These are phyloP conservation scores for Pulveroboletus sp. DNA, from an alignment of 768 basidiomycete species.

Conservation along the genomic window DNA sequence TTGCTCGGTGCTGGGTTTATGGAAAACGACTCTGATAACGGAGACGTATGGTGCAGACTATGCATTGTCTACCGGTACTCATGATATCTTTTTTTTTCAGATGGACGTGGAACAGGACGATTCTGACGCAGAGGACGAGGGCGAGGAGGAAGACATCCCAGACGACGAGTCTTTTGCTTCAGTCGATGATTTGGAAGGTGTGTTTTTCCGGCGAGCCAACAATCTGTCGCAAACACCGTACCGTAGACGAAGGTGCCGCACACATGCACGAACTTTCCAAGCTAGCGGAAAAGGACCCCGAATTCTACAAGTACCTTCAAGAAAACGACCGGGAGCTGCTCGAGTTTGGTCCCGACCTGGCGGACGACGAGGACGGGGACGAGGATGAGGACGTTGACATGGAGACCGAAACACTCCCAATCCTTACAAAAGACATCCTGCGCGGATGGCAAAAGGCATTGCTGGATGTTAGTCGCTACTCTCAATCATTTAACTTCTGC, in stretches of 20 bases:
- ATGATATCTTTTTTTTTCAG: constrained; percentile 16
- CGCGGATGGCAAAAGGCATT: constrained; percentile 86
- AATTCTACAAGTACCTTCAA: constrained; percentile 96
- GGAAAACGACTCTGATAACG: constrained; percentile 54
- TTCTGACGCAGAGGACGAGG: constrained; percentile 38
- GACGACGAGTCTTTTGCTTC: constrained; percentile 72
- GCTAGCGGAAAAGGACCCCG: constrained; percentile 95
- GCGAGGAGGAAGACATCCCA: constrained; percentile 39
- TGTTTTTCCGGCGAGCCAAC: not conserved
- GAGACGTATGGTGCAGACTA: constrained; percentile 26
- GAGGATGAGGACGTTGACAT: constrained; percentile 39
- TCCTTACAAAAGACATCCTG: constrained; percentile 67
- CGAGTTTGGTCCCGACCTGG: constrained; percentile 64
- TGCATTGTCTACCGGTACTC: not conserved
- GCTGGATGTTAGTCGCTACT: constrained; percentile 72
- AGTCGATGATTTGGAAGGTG: constrained; percentile 74
- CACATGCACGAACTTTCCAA: constrained; percentile 83
- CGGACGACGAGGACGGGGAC: constrained; percentile 42
- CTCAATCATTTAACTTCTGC: too few species aligned
- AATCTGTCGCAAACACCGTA: not conserved
- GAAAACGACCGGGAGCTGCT: constrained; percentile 94
- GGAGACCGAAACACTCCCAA: constrained; percentile 41
- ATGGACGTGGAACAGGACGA: constrained; percentile 23
- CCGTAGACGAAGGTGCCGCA: constrained; percentile 60
- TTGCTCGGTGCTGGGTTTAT: constrained; percentile 71